Percentiles rank a stretch among this genome's conserved stretches.
Conservation (phyloP, 2,329 filamentous ascomycete species). For the Colletotrichum tropicicola region DNA sequence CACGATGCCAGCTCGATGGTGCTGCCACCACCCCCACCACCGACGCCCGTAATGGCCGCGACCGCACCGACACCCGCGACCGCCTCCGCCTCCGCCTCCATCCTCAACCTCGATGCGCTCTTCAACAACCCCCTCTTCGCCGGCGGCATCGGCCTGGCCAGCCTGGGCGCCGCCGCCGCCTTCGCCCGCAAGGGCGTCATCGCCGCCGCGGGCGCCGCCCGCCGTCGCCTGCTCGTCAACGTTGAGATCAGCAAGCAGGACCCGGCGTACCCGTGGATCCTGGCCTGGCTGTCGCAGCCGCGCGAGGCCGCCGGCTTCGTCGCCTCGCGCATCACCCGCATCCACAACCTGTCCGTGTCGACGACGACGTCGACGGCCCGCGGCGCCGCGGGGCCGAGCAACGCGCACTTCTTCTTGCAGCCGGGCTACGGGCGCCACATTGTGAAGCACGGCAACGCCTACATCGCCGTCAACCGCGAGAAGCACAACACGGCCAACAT, state of each 20-base stretch:
- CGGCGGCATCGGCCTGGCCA: constrained; percentile 88
- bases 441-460: constrained; percentile 85
- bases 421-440: constrained; percentile 92
- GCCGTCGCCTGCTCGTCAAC: constrained; percentile 89
- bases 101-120: constrained; percentile 61
- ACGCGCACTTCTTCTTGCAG: constrained; percentile 86
- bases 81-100: neutral
- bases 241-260: constrained; percentile 96
- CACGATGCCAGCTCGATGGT: constrained; percentile 13
- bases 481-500: constrained; percentile 86
- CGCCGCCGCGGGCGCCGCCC: constrained; percentile 76
- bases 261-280: constrained; percentile 91
- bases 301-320: constrained; percentile 71
- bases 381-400: constrained; percentile 68
- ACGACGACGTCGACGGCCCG: constrained; percentile 68
- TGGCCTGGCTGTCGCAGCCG: constrained; percentile 92
- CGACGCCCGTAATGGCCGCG: constrained; percentile 6
- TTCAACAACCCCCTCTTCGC: constrained; percentile 72
- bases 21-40: neutral
- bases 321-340: constrained; percentile 64
- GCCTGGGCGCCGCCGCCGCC: constrained; percentile 82
- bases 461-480: constrained; percentile 86
- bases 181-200: constrained; percentile 82
- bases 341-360: constrained; percentile 67
- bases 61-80: neutral